Evolutionary conservation across 768 basidiomycete genomes (phyloP), one percentile per base, ranked within the genome.

Genomic region (Mycena venus): DNA sequence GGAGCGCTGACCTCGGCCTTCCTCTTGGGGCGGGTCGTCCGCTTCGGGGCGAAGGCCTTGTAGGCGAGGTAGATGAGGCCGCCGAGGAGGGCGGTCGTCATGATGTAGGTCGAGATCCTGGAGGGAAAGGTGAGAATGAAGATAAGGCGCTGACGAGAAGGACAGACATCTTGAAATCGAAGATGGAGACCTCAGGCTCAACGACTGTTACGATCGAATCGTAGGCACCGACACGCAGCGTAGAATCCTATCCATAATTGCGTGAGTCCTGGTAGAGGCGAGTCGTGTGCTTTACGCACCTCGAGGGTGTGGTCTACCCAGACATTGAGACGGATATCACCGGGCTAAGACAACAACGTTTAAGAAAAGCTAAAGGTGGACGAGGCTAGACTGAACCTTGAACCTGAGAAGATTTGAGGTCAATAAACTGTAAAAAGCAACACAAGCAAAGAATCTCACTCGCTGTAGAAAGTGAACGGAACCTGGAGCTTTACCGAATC

Each of bases 111-210:
- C 9, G 91, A 87, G 66, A 94, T 87, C 58, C 88, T 90, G 38
- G 25, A 42, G 23, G 9, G 49, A n/a, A 25, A 32, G 12, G 58
- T 62, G 32, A 62, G 31, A 6, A 49, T 53, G 65, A 65, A 23
- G 53, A 23, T 55, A 65, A n/a, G 34, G 42, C 59, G 75, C 36
- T n/a, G 67, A 53, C 36, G 31, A 59, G 27, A 23, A 61, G 53
- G 32, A 74, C 94, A 53, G 77, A 96, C 95, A 95, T 88, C 81
- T 95, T 93, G 79, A 93, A 86, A 82, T 96, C 95, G 76, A 96
- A 91, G 80, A 93, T 87, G 32, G 94, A 94, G 44, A 89, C 79
- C 70, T 93, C 92, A 21, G 95, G 94, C 80, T 96, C 95, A 42
- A 96, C 94, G 38, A 96, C 86, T 9, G 91, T 92, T 61, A 96